Base-by-base conservation (phyloP, 805 yeast genomes). In the Cyberlindnera misumaiensis region DNA sequence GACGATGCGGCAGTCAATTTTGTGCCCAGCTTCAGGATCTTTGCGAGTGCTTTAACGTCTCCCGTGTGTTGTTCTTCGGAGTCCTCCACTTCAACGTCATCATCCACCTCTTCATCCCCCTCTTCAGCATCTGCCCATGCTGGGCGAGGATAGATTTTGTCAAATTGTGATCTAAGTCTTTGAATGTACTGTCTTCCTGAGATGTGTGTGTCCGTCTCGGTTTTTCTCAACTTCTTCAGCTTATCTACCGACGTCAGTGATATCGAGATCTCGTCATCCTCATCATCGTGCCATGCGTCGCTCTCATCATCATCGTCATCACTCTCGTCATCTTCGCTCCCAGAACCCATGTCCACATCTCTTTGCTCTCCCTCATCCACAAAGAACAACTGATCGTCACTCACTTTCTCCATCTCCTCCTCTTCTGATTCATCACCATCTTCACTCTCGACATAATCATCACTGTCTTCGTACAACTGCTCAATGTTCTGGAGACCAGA, bases 251-350 rank as follows among this genome's bases (percentile, higher is more conserved):
- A 58, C 12, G 67, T 55, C 24, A 93, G 60, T 2, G 93, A 75
- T 6, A 90, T 69, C 15, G 65, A 63, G 18, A 84, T 48, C 32
- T 68, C 68, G 45, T 89, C 97, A 58, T 93, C 98, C 53, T 89
- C 97, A 41, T 94, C 81, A 62, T 93, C 98, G 12, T 59, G 59
- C 98, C 98, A 93, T 3, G 80, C 87, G 39, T 68, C 63, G 34
- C 55, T 55, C 22, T 55, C 65, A 12, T 80, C 87, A 39, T 67
- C 63, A 35, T 55, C 55, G 4, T 54, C 62, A 30, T 61, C 68
- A 16, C 52, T 61, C 18, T 59, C 60, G n/a, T 56, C 60, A 13
- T 51, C 53, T 7, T 31, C 24, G 24, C 8, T 20, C 24, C 8
- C 24, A 20, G 24, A 20, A 5, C 8, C 24, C 24, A 20, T 59